These are phyloP conservation scores for Phaffia rhodozyma DNA, from an alignment of 1,284 basidiomycete genomes.

Conservation along the genomic window DNA sequence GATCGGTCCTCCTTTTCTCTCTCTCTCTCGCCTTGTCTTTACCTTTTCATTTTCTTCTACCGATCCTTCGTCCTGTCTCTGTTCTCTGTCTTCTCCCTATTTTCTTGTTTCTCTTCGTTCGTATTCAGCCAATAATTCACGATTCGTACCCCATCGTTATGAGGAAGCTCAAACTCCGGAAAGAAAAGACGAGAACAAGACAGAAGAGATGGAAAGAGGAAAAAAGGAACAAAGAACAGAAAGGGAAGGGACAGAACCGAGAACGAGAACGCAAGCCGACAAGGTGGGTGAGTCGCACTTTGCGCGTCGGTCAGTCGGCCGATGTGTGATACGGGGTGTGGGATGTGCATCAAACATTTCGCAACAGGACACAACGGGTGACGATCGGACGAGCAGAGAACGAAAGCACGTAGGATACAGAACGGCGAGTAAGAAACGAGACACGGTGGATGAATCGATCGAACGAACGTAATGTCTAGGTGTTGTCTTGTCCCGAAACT, in stretches of 20 bases:
- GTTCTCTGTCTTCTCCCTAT: background rate
- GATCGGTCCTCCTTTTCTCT: background rate
- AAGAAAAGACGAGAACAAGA: background rate
- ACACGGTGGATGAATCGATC: too few species aligned
- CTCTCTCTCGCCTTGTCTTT: background rate
- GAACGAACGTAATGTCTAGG: too few species aligned
- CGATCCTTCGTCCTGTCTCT: background rate
- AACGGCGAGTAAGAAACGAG: background rate
- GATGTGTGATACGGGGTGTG: background rate
- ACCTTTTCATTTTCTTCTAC: background rate
- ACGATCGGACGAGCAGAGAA: background rate
- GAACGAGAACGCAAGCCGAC: background rate
- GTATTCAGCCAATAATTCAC: background rate
- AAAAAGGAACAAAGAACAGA: background rate
- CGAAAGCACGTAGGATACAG: background rate
- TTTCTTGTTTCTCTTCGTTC: background rate
- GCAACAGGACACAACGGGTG: background rate
- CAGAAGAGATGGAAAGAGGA: background rate
- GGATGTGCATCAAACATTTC: too few species aligned
- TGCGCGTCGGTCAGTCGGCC: background rate
- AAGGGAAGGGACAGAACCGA: background rate
- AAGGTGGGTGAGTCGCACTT: background rate
- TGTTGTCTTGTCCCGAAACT: too few species aligned
- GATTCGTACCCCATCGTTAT: too few species aligned
- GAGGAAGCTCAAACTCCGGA: too few species aligned